Evolutionary conservation across 306 rosid species (phyloP).

Genomic region (Echinosophora koreensis): DNA sequence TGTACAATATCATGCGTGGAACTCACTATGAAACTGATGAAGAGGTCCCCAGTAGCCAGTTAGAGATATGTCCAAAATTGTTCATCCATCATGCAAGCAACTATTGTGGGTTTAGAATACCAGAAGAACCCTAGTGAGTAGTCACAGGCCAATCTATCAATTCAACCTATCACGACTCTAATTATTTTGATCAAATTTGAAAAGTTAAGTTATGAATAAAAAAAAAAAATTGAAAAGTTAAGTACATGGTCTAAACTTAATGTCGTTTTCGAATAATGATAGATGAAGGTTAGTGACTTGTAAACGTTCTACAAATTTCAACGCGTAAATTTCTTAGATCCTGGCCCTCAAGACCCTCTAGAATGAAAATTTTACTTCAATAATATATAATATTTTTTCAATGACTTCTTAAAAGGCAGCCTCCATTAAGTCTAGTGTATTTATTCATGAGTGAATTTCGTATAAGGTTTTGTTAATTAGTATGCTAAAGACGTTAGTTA

Average conservation of each 20-base stretch:
- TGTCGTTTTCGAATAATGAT: conserved; percentile 43
- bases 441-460: conserved; percentile 19
- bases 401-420: conserved; percentile 1
- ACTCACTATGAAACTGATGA: too few species aligned
- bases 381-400: not conserved
- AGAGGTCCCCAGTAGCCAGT: too few species aligned
- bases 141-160: conserved; percentile 27
- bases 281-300: conserved; percentile 6
- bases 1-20: too few species aligned
- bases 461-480: too few species aligned
- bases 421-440: not conserved
- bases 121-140: not conserved
- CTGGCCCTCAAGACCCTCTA: conserved; percentile 1
- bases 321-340: conserved; percentile 14
- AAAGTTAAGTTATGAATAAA: conserved; percentile 31
- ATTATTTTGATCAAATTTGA: conserved; percentile 21
- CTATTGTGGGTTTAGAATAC: not conserved
- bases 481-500: too few species aligned
- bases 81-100: conserved; percentile 6
- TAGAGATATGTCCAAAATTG: not conserved
- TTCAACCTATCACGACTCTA: not conserved
- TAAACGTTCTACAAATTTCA: conserved; percentile 5
- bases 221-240: too few species aligned
- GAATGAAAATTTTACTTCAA: conserved; percentile 32
- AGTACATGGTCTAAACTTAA: not conserved